Evolutionary conservation across 352 stramenopile species (phyloP), one percentile per base, ranked within the genome.

Genomic region (Phytophthora brassicae): DNA sequence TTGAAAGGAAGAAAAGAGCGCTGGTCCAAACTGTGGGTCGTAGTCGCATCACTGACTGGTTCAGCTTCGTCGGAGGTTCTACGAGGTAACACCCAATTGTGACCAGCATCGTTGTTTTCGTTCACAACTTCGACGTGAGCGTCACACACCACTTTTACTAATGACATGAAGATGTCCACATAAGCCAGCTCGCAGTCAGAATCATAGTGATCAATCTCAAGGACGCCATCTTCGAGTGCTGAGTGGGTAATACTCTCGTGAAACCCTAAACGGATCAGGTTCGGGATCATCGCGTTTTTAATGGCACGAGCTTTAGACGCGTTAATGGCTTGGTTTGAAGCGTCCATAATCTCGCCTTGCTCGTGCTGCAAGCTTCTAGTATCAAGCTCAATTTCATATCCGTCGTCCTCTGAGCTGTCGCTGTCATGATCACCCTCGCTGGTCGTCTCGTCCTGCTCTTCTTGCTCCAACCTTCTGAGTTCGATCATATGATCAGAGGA

Each of bases 121-220:
- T 60, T 72, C 26, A 74, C n/a, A 2, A 77, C 62, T 47, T 84
- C 77, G 14, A 81, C 55, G 46, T 92, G 84, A n/a, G 84, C 79
- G 26, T 92, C 81, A 26, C 77, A 86, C 2, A 92, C 78, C 56
- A 89, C 83, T 60, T 89, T 88, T 19, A 92, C 66, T 13, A 92
- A 59, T 2, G 72, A 83, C 54, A 90, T 76, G 57, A 92, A 92
- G 39, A 92, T 89, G 53, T 92, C 84, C n/a, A 86, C 77, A 55
- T 92, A 90, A 9, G 81, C 83, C 24, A 92, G 62, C 48, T 92
- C 83, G 44, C 79, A 89, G 49, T 92, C 79, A 0, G 66, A 75
- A 36, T 89, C 81, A 24, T 86, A 89, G 33, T 92, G 73, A 23
- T 83, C 68, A 36, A 90, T 86, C 44, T 92, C 79, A 6, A 75